Base-by-base conservation (phyloP, 2,329 filamentous ascomycete genomes). In the Diplodia sapinea region DNA sequence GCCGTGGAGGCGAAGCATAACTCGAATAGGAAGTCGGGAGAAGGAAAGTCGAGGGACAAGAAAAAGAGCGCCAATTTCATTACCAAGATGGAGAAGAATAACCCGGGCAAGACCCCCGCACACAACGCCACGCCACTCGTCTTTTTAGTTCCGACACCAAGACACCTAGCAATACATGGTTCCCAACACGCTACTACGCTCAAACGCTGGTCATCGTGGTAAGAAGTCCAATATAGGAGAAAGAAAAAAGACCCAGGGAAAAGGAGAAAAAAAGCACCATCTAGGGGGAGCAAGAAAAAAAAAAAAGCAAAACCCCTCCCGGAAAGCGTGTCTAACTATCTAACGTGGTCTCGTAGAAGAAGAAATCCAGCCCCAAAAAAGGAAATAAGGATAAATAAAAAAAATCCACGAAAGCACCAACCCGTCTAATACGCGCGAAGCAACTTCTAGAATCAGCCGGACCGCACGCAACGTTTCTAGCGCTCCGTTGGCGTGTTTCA, bases 141-240 rank as follows among this genome's bases (percentile, higher is more conserved):
- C 47, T 23, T 59, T 59, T 57, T 59, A 20, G 8, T 49, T n/a
- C 26, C 40, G 17, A 50, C 57, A 61, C 57, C 57, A 43, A 43
- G 57, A 61, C 57, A 61, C 57, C 57, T 49, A 50, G 33, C 40
- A 61, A 26, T 31, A 26, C 23, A 26, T 26, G 23, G 38, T 33
- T 61, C 33, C 57, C 57, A 61, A 61, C 40, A 61, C 57, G 17
- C 40, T 49, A 61, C 40, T 49, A 61, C 57, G 26, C 40, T 61
- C 57, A 61, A 61, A 61, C 57, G 40, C 57, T 50, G 6, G 40
- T 38, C 23, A 61, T 31, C 23, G 26, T 26, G n/a, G 33, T 36
- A 43, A 56, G 31, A n/a, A 56, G 20, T 23, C 8, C 54, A 26
- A 33, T 5, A 8, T 3, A 17, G 23, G 20, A 61, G 31, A 43